Conservation (phyloP, 1,139 yeast species). For the Hyphopichia buzzinii region DNA sequence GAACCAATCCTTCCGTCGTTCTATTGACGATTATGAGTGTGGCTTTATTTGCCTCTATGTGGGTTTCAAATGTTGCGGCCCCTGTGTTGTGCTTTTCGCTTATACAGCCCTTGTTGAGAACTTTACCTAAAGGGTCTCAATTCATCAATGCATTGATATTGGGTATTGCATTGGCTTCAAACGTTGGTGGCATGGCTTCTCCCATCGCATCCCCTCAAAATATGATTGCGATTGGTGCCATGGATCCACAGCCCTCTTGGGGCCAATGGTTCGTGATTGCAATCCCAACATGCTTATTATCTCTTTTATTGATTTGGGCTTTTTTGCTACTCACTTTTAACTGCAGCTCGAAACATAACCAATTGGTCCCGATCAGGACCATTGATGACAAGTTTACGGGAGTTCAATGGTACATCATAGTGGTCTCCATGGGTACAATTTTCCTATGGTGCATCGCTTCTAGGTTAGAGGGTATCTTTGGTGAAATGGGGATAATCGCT, state of each 20-base stretch:
- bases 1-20: constrained; percentile 63
- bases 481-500: constrained; percentile 72
- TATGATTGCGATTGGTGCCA: constrained; percentile 67
- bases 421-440: constrained; percentile 54
- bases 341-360: constrained; percentile 39
- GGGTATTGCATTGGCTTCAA: constrained; percentile 72
- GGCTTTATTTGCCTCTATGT: constrained; percentile 69
- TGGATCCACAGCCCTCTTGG: constrained; percentile 71
- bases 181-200: constrained; percentile 78
- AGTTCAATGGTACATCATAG: constrained; percentile 63
- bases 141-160: constrained; percentile 64
- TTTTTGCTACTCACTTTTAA: constrained; percentile 58
- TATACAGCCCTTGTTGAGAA: constrained; percentile 61
- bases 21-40: constrained; percentile 65
- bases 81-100: constrained; percentile 72
- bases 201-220: constrained; percentile 81
- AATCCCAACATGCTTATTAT: constrained; percentile 58
- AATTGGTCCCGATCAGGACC: constrained; percentile 51
- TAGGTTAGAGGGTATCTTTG: constrained; percentile 53
- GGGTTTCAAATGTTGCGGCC: constrained; percentile 79
- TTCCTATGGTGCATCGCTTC: constrained; percentile 70
- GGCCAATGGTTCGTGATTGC: constrained; percentile 75
- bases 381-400: constrained; percentile 58
- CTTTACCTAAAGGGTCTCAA: constrained; percentile 58
- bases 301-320: constrained; percentile 56